Conservation (phyloP, 768 basidiomycete genomes). For the Dendrothele bispora region DNA sequence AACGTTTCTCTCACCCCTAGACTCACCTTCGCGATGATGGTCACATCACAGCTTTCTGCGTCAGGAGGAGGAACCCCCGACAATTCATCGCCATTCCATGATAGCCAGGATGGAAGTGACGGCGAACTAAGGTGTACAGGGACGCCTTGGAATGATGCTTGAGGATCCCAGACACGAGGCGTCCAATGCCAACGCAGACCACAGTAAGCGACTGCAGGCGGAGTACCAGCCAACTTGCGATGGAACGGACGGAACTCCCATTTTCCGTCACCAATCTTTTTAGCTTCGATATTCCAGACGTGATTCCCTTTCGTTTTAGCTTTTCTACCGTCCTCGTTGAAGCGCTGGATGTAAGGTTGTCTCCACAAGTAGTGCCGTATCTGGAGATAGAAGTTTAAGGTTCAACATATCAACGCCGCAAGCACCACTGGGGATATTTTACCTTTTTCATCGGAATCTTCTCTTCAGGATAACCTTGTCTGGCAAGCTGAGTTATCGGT, state of each 20-base stretch:
- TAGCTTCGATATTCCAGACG: constrained; percentile 99
- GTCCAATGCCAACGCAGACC: constrained; percentile 86
- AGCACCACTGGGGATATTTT: constrained; percentile 20
- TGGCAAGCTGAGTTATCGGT: constrained; percentile 58
- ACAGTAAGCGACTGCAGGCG: constrained; percentile 79
- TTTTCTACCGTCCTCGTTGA: constrained; percentile 99
- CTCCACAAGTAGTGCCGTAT: constrained; percentile 96
- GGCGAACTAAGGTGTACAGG: constrained; percentile 82
- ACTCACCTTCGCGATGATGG: constrained; percentile 73
- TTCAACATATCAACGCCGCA: constrained; percentile 9
- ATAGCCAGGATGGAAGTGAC: constrained; percentile 80
- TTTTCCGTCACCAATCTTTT: constrained; percentile 67
- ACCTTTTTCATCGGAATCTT: constrained; percentile 98
- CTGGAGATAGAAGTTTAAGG: constrained; percentile 35
- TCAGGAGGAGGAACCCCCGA: constrained; percentile 79
- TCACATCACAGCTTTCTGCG: constrained; percentile 74
- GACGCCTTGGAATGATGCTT: constrained; percentile 79
- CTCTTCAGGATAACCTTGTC: constrained; percentile 87
- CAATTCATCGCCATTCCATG: constrained; percentile 83
- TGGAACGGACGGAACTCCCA: constrained; percentile 91
- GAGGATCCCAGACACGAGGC: constrained; percentile 96
- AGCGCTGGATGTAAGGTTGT: constrained; percentile 90
- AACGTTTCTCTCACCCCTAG: not conserved
- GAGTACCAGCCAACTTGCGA: constrained; percentile 82
- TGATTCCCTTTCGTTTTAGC: constrained; percentile 99